A percentile compares a stretch with the other conserved stretches of the same genome.
Evolutionary conservation across 83 land plant genomes (phyloP).

Genomic region (Picea engelmannii): DNA sequence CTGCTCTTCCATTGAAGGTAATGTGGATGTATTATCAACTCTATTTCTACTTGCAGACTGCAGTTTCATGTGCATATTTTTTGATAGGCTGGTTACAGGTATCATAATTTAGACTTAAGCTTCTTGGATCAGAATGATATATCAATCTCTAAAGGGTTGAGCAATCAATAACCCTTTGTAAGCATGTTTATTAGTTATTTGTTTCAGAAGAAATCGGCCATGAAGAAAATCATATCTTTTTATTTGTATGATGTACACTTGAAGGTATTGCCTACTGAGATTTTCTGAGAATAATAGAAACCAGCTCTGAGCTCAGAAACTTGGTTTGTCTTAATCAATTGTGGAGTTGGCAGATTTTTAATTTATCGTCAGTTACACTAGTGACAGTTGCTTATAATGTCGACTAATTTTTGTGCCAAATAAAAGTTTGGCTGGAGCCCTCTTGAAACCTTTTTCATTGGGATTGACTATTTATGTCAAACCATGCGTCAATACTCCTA

Average conservation of each 20-base stretch:
- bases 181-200: not conserved
- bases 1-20: not conserved
- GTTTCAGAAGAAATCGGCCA: not conserved
- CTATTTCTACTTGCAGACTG: not conserved
- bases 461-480: no score
- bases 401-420: no score
- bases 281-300: not conserved
- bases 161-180: not conserved
- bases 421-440: no score
- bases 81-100: not conserved
- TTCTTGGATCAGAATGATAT: not conserved
- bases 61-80: not conserved
- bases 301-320: no score
- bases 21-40: not conserved
- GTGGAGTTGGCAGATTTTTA: no score
- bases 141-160: not conserved
- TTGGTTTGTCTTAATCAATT: no score
- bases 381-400: no score
- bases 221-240: not conserved
- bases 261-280: not conserved
- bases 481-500: no score
- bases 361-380: no score
- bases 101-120: not conserved
- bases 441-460: no score
- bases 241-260: not conserved